Evolutionary conservation across 164 flowering plant genomes (phyloP).

Genomic region (Umbilicus rupestris): DNA sequence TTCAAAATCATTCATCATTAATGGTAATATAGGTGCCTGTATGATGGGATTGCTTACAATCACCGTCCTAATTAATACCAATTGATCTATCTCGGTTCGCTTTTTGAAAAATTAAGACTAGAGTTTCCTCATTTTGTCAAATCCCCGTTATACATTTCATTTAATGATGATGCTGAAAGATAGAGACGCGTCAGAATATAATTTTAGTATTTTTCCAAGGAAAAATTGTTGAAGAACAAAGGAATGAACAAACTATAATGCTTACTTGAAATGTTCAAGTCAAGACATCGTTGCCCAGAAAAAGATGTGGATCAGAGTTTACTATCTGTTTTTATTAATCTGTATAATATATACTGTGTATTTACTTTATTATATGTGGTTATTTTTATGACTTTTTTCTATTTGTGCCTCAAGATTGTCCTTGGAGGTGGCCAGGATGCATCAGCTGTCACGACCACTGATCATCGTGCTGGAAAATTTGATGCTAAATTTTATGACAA

Average conservation of each 20-base stretch:
- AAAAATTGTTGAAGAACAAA: neutral
- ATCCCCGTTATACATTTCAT: neutral
- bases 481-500: slow-evolving; percentile 92
- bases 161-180: neutral
- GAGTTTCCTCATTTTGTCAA: no score
- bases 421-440: slow-evolving; percentile 99
- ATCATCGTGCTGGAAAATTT: slow-evolving; percentile 96
- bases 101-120: no score
- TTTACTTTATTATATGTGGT: neutral
- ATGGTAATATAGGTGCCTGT: slow-evolving; percentile 34
- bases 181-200: neutral
- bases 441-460: slow-evolving; percentile 78
- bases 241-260: neutral
- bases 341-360: neutral
- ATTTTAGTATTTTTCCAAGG: no score
- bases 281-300: no score
- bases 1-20: slow-evolving; percentile 27
- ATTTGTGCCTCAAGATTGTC: slow-evolving; percentile 44
- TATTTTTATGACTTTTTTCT: neutral
- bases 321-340: neutral
- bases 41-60: slow-evolving; percentile 31
- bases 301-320: no score
- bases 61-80: no score
- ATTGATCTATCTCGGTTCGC: neutral
- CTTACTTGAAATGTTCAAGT: neutral